A percentile compares a stretch with the other conserved stretches of the same genome.
These are phyloP conservation scores for Yamadazyma sp. DNA, from an alignment of 805 yeast genomes.

Conservation along the genomic window DNA sequence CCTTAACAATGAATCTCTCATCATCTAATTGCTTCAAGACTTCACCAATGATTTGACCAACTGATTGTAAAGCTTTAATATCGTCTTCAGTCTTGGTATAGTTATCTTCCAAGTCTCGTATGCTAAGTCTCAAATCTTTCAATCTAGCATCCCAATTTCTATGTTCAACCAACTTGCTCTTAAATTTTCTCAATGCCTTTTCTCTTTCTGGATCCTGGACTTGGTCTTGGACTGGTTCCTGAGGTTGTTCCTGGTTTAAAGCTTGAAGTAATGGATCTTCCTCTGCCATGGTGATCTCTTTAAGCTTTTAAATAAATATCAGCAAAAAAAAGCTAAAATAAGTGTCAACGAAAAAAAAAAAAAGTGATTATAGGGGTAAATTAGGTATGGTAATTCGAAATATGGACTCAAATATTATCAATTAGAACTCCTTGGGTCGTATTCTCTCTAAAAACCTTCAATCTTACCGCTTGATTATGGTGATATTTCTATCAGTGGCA, in stretches of 20 bases:
- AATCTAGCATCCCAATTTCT: slow-evolving; percentile 91
- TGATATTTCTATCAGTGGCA: too few species aligned
- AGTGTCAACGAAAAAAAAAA: too few species aligned
- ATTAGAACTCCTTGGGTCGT: too few species aligned
- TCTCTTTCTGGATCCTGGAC: slow-evolving; percentile 59
- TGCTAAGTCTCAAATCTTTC: slow-evolving; percentile 76
- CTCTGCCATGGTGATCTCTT: slow-evolving; percentile 11
- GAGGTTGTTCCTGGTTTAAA: slow-evolving; percentile 19
- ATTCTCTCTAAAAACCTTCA: too few species aligned
- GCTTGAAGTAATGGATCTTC: slow-evolving; percentile 19
- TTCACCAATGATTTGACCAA: slow-evolving; percentile 97
- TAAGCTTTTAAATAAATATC: too few species aligned
- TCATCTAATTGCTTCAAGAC: slow-evolving; percentile 92
- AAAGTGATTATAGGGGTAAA: too few species aligned
- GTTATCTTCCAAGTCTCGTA: slow-evolving; percentile 78
- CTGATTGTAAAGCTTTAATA: slow-evolving; percentile 93
- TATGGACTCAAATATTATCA: too few species aligned
- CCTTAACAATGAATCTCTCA: slow-evolving; percentile 93
- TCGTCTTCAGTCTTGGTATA: slow-evolving; percentile 95
- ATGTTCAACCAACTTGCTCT: slow-evolving; percentile 85
- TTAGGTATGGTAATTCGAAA: too few species aligned
- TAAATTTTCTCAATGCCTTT: slow-evolving; percentile 73
- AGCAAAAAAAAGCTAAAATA: too few species aligned
- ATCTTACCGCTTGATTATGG: too few species aligned
- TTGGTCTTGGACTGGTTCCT: slow-evolving; percentile 23